Evolutionary conservation across 306 rosid species (phyloP).

Genomic region (Pyrus communis): DNA sequence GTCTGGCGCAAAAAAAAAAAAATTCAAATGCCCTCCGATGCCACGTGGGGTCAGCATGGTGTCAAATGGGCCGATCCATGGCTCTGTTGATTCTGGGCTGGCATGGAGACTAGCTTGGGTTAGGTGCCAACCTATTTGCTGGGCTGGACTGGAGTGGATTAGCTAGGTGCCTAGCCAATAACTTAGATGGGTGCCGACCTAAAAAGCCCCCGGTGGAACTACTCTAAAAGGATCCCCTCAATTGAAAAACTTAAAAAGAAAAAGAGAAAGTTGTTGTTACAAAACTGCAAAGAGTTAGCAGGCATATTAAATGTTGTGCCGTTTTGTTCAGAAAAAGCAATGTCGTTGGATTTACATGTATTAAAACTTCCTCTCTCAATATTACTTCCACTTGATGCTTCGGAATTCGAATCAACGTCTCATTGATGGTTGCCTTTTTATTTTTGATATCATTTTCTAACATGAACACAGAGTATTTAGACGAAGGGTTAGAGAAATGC

Average conservation of each 20-base stretch:
- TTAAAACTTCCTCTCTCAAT: constrained; percentile 36
- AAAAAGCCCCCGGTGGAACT: too few relatives aligned
- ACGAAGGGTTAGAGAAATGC: constrained; percentile 32
- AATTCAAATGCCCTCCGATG: too few relatives aligned
- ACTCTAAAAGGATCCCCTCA: too few relatives aligned
- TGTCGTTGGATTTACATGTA: constrained; percentile 34
- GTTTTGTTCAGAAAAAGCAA: neutral
- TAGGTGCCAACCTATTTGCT: too few relatives aligned
- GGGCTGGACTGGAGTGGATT: too few relatives aligned
- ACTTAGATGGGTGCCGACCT: too few relatives aligned
- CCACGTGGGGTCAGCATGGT: too few relatives aligned
- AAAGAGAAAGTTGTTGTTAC: neutral
- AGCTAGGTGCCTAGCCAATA: too few relatives aligned
- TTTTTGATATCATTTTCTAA: constrained; percentile 23
- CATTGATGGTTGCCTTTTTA: constrained; percentile 19
- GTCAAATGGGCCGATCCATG: too few relatives aligned
- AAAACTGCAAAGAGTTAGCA: neutral
- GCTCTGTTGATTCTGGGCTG: too few relatives aligned
- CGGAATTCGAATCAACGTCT: constrained; percentile 23
- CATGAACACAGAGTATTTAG: constrained; percentile 28
- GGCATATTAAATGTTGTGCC: neutral
- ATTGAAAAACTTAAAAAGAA: neutral
- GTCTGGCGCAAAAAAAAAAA: too few relatives aligned
- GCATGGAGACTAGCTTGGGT: too few relatives aligned
- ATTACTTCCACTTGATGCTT: neutral